Evolutionary conservation across 352 stramenopile genomes (phyloP), one percentile per base, ranked within the genome.

Genomic region (Albugo laibachii): DNA sequence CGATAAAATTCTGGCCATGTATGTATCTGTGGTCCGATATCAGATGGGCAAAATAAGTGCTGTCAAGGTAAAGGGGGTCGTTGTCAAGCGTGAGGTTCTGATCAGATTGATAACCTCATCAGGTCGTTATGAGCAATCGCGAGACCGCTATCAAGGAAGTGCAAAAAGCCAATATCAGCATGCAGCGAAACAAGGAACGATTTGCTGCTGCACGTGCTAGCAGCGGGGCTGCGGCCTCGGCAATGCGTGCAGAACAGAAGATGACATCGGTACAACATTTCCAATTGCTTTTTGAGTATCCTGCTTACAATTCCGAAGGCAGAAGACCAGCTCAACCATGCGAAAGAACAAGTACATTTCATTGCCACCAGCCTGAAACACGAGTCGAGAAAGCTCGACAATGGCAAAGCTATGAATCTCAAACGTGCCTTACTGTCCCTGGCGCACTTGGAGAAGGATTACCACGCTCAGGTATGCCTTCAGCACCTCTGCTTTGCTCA

Each of bases 151-250:
- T 92, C 39, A 53, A 82, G 18, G 78, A 92, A 58, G 78, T 92
- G 2, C 75, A 89, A 47, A 68, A 87, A 70, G 75, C 78, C n/a
- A 92, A 84, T 58, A 72, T 74, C 5, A 88, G 72, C 47, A 92
- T 92, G 78, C 78, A 92, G 49, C 59, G 78, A 36, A 92, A 92
- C 55, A 92, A 92, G 62, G 78, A 92, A 51, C 65, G 76, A 0
- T 92, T 92, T 55, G 78, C 78, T 14, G 78, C 78, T 48, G 78
- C 78, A 13, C 67, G 78, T 24, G 78, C 78, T 24, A 92, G 78
- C 53, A 92, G 75, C 48, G 78, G 78, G 1, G 76, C 78, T 45
- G 78, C 78, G 14, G 78, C 75, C 20, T 92, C 78, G 48, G 78
- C 78, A 5, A 88, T 92, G 75, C 67, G 74, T 48, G 78, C 78